Evolutionary conservation across 495 filamentous ascomycete genomes (phyloP).

Genomic region (Talaromyces stipitatus): DNA sequence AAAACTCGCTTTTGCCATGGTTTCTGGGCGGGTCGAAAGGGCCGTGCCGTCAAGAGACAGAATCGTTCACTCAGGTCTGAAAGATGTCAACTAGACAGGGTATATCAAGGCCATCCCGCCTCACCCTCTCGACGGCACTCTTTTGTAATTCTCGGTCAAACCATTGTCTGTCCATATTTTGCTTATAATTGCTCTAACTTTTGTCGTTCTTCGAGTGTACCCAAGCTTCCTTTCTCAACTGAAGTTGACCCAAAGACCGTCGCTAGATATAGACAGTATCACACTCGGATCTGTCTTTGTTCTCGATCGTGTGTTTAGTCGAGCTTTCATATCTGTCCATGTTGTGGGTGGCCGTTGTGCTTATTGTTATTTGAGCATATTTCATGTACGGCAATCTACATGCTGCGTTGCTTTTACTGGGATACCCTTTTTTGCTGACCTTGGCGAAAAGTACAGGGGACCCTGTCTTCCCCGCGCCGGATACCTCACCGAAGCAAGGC

Average conservation of each 20-base stretch:
- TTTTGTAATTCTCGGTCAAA: background rate
- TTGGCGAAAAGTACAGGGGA: background rate
- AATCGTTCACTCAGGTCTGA: background rate
- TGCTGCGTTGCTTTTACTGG: background rate
- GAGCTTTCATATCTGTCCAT: background rate
- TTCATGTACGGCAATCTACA: background rate
- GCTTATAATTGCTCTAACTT: background rate
- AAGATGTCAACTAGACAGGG: background rate
- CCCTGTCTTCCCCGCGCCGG: background rate
- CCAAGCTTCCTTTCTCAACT: background rate
- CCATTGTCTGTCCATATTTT: background rate
- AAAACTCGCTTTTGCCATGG: background rate
- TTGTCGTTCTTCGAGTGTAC: background rate
- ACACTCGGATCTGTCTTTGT: background rate
- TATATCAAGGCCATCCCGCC: background rate
- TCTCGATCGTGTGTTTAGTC: background rate
- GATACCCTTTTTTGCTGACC: background rate
- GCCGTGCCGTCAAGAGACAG: background rate
- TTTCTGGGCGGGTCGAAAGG: background rate
- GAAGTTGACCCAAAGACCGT: too few relatives aligned
- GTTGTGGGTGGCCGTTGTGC: background rate
- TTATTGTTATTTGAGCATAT: background rate
- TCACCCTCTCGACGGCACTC: background rate
- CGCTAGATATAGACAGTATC: background rate
- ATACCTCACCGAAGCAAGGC: background rate